Evolutionary conservation across 1,139 yeast species (phyloP), one percentile per base, ranked within the genome.

Genomic region (Pichia sp.): DNA sequence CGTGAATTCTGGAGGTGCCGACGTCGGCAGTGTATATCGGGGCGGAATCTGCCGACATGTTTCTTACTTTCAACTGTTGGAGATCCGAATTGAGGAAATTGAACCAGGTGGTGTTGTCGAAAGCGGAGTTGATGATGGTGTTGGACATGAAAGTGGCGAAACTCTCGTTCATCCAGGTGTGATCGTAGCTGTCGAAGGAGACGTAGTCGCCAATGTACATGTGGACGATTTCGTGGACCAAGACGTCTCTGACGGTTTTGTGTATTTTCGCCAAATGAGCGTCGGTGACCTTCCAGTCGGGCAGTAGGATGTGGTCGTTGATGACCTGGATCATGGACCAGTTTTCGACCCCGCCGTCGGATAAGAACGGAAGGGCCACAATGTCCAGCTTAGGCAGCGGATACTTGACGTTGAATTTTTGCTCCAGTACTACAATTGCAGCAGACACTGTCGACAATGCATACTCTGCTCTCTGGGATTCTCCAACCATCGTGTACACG

Each of bases 321-420:
- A 83, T 77, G 8, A 85, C 75, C 2, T 85, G 79, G 38, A 86
- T 75, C 71, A 85, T 71, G 3, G 89, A 87, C 81, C 87, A 84
- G 64, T 86, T 85, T 66, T 87, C 95, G 84, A 85, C 87, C 4
- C 88, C 93, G 56, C 88, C 87, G 66, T 86, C 92, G 38, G 82
- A 75, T 57, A 87, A 73, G 62, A 83, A 85, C 6, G 93, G 93
- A 14, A 87, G 67, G 1, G 87, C 79, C 2, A 84, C 79, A 49
- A 87, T 71, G 64, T 86, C 93, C 43, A 86, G 68, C 61, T 87
- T 87, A 6, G 73, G 70, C 59, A 84, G 70, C 1, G 92, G 92
- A 62, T 75, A 85, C 1, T 64, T 60, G 14, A 65, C 65, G 0
- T 74, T 72, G 52, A 85, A 76, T 38, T 74, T 68, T 0, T 66